These are phyloP conservation scores for Cyphellophora europaea DNA, from an alignment of 2,329 filamentous ascomycete genomes.

Conservation along the genomic window DNA sequence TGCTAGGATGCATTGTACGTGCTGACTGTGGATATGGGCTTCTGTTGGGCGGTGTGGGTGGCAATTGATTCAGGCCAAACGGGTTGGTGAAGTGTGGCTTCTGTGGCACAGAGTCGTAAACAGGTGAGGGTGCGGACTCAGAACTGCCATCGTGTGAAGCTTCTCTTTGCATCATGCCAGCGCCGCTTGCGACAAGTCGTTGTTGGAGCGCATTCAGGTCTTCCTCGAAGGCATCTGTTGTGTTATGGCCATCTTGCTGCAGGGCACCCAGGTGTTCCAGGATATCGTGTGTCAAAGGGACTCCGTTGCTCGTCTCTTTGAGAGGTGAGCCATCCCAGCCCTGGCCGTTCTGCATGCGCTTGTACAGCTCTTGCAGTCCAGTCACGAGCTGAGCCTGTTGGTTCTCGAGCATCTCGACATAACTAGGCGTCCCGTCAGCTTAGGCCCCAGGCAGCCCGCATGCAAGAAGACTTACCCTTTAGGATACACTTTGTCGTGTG, in stretches of 20 bases:
- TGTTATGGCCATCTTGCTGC: constrained; percentile 39
- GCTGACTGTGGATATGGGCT: constrained; percentile 24
- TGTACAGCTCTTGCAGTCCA: constrained; percentile 53
- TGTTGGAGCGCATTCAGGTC: constrained; percentile 47
- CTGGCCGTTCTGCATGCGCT: constrained; percentile 40
- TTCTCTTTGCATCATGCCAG: constrained; percentile 42
- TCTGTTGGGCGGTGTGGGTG: constrained; percentile 30
- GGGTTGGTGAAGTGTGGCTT: constrained; percentile 12
- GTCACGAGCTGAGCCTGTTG: constrained; percentile 54
- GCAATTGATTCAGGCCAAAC: constrained; percentile 22
- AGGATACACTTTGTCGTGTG: constrained; percentile 59
- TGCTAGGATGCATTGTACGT: constrained; percentile 7
- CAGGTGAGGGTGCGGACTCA: constrained; percentile 41
- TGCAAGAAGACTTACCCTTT: constrained; percentile 46
- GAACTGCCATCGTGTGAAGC: constrained; percentile 50
- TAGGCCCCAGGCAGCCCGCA: constrained; percentile 1
- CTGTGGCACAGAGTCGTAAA: constrained; percentile 17
- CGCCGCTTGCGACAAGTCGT: constrained; percentile 43
- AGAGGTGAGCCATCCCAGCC: constrained; percentile 48
- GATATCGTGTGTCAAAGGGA: constrained; percentile 56
- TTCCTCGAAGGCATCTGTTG: constrained; percentile 49
- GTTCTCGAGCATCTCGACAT: constrained; percentile 59
- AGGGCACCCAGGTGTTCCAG: constrained; percentile 50
- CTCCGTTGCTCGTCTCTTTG: constrained; percentile 41
- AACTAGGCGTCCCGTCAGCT: constrained; percentile 30